Percentiles rank a stretch among this genome's conserved stretches.
These are phyloP conservation scores for Naganishia albida DNA, from an alignment of 1,284 basidiomycete genomes.

Conservation along the genomic window DNA sequence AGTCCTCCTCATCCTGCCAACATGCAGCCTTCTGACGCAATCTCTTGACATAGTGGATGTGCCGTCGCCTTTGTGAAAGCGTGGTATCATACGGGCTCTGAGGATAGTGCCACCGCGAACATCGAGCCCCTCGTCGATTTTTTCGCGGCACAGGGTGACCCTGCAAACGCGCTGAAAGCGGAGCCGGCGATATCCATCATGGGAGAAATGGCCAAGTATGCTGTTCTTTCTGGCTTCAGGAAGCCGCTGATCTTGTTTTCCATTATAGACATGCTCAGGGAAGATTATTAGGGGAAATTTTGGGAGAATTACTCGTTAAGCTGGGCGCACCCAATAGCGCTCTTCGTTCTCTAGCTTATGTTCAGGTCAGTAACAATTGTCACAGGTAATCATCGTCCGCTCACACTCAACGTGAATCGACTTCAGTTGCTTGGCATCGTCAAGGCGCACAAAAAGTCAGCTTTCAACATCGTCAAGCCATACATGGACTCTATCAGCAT, in stretches of 20 bases:
- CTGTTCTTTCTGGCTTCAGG: background rate
- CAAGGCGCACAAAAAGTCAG: conserved; percentile 64
- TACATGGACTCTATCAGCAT: conserved; percentile 70
- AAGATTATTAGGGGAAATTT: conserved; percentile 62
- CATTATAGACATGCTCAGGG: conserved; percentile 57
- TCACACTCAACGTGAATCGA: conserved; percentile 10
- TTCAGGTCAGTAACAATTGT: conserved; percentile 60
- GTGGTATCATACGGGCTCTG: conserved; percentile 11
- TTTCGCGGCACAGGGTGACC: conserved; percentile 5
- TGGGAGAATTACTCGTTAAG: conserved; percentile 69
- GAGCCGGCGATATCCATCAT: conserved; percentile 31
- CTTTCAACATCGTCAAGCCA: conserved; percentile 70
- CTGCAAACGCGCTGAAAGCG: conserved; percentile 14
- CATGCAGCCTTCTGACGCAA: background rate
- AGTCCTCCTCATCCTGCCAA: background rate
- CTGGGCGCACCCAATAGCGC: conserved; percentile 68
- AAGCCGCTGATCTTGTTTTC: background rate
- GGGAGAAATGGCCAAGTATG: conserved; percentile 32
- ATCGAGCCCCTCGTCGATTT: conserved; percentile 21
- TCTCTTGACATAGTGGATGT: conserved; percentile 8
- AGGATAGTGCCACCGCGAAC: conserved; percentile 1
- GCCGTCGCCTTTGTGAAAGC: conserved; percentile 24
- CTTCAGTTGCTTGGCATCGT: conserved; percentile 64
- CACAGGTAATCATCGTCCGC: background rate
- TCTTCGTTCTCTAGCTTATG: conserved; percentile 67